Evolutionary conservation across 2,329 filamentous ascomycete genomes (phyloP), one percentile per base, ranked within the genome.

Genomic region (Fusarium nelsonii): DNA sequence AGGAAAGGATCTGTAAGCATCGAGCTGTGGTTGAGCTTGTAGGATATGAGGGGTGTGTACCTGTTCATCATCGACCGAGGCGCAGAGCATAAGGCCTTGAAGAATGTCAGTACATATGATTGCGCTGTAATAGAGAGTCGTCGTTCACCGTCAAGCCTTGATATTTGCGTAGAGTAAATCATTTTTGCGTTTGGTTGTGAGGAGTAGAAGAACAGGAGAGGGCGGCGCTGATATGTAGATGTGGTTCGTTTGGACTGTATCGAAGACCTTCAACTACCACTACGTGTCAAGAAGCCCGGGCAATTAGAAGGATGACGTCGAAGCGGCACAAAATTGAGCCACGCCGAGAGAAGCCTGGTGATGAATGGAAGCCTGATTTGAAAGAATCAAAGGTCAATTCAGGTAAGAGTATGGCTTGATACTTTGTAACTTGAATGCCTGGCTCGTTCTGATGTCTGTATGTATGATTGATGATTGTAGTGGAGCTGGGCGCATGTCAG

Each of bases 161-260:
- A 91, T 83, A 99, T 97, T 83, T 97, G 93, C 54, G 95, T 99
- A 75, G 94, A 96, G 80, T 88, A 89, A 76, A 97, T 95, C 94
- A 95, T 96, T 57, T 46, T 60, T 46, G 64, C 36, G 46, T 36
- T 28, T 68, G 28, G 26, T 36, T 18, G 44, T 44, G 36, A 18
- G 18, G 20, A 48, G 26, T n/a, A 20, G 50, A 43, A 40, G 15
- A 51, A 33, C n/a, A 44, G 59, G 53, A 15, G 28, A 58, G 34
- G 34, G 44, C 36, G 43, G 59, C 41, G 51, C 37, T 46, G 63
- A 43, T 15, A 30, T 23, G 57, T 50, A 33, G 45, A 61, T 52
- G 63, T 65, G 66, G 58, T 62, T 50, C 34, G 43, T 60, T 40
- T 52, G 36, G 39, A 23, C 37, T 54, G 62, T 45, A 58, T 64